Evolutionary conservation across 257 asterid genomes (phyloP).

Genomic region (Anisodus acutangulus): DNA sequence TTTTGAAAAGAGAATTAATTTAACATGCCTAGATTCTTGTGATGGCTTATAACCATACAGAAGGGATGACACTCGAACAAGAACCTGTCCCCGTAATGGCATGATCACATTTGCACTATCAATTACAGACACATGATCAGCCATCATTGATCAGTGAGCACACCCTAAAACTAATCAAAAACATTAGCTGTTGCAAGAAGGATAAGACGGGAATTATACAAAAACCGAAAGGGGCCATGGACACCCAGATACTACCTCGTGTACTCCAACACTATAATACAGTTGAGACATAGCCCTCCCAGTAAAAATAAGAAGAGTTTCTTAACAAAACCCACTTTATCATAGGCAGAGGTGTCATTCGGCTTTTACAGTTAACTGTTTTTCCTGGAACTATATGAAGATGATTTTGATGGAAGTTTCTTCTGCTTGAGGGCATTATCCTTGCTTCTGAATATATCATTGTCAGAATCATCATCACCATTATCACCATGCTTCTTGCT

Average conservation of each 20-base stretch:
- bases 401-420: slow-evolving; percentile 46
- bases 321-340: not conserved
- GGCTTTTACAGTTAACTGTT: no score
- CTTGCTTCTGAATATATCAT: slow-evolving; percentile 43
- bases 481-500: slow-evolving; percentile 53
- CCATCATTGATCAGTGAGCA: not conserved
- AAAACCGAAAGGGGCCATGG: not conserved
- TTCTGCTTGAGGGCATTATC: slow-evolving; percentile 51
- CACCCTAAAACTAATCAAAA: not conserved
- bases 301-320: not conserved
- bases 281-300: not conserved
- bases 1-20: no score
- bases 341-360: not conserved
- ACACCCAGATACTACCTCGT: not conserved
- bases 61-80: not conserved
- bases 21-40: not conserved
- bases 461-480: slow-evolving; percentile 57
- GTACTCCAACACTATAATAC: not conserved
- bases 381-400: slow-evolving; percentile 28
- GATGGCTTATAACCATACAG: not conserved
- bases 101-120: not conserved
- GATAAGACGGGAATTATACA: not conserved
- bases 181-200: not conserved
- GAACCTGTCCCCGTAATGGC: not conserved
- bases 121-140: not conserved